These are phyloP conservation scores for Lycium barbarum DNA, from an alignment of 257 asterid species.

Conservation along the genomic window DNA sequence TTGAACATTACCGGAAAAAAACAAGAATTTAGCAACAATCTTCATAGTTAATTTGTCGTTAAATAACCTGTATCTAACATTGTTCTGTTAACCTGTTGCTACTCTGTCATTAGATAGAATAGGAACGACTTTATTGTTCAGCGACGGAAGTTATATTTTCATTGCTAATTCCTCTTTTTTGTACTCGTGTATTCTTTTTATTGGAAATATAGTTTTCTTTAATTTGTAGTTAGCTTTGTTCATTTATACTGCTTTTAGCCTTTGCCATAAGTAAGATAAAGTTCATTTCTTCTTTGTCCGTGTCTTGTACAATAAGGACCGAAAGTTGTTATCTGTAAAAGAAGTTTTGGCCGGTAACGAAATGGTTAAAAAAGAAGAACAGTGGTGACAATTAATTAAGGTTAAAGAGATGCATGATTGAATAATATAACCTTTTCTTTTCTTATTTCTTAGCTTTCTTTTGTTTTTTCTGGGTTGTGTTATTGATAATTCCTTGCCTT, in stretches of 20 bases:
- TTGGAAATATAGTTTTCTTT: neutral
- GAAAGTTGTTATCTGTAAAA: neutral
- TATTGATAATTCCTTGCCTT: neutral
- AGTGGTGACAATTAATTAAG: neutral
- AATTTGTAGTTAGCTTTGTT: neutral
- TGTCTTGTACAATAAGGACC: neutral
- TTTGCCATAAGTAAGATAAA: neutral
- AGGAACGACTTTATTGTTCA: neutral
- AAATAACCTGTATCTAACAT: too few species aligned
- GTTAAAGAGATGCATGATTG: conserved; percentile 4
- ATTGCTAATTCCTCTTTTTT: neutral
- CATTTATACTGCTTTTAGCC: neutral
- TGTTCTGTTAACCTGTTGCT: neutral
- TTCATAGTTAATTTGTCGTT: too few species aligned
- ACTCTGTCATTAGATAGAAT: neutral
- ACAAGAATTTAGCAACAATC: too few species aligned
- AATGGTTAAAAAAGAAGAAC: neutral
- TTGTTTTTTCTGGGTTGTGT: neutral
- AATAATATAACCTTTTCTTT: neutral
- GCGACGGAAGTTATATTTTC: neutral
- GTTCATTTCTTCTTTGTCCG: neutral
- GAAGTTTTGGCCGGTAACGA: too few species aligned
- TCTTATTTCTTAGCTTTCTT: neutral
- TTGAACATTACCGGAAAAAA: neutral
- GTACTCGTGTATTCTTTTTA: neutral